Evolutionary conservation across 192 early-diverging fungal species (phyloP).

Genomic region (Funneliformis geosporum): DNA sequence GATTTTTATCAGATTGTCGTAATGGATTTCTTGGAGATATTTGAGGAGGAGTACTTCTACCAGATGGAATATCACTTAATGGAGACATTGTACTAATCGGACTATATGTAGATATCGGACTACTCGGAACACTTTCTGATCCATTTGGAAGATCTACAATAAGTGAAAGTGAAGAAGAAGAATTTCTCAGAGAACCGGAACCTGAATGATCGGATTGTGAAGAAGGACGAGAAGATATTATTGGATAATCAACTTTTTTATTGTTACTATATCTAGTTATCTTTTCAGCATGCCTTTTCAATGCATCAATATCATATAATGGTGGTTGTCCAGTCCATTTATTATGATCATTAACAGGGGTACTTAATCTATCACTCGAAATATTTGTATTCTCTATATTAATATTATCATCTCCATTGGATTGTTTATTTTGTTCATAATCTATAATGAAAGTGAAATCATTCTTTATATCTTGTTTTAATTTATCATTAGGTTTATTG

Average conservation of each 20-base stretch:
- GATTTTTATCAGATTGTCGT: neutral
- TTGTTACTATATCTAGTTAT: conserved; percentile 17
- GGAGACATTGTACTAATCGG: neutral
- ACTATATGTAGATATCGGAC: conserved; percentile 9
- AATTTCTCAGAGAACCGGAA: neutral
- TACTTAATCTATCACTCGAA: neutral
- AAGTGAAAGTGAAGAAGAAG: neutral
- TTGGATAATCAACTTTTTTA: neutral
- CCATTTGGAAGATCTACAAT: neutral
- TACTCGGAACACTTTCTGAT: conserved; percentile 5
- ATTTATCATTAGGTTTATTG: neutral
- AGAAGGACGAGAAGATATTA: neutral
- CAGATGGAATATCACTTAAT: conserved; percentile 9
- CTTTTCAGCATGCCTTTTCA: conserved; percentile 31
- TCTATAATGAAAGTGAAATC: neutral
- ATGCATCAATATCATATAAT: conserved; percentile 29
- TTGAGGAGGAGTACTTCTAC: conserved; percentile 5
- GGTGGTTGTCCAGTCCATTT: neutral
- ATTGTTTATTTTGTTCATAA: neutral
- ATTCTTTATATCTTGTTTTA: neutral
- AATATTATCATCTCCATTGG: neutral
- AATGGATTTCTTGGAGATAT: conserved; percentile 25
- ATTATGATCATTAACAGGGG: neutral
- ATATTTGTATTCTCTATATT: neutral
- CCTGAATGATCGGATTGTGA: conserved; percentile 17